Evolutionary conservation across 1,284 basidiomycete genomes (phyloP).

Genomic region (Leccinum insolens): DNA sequence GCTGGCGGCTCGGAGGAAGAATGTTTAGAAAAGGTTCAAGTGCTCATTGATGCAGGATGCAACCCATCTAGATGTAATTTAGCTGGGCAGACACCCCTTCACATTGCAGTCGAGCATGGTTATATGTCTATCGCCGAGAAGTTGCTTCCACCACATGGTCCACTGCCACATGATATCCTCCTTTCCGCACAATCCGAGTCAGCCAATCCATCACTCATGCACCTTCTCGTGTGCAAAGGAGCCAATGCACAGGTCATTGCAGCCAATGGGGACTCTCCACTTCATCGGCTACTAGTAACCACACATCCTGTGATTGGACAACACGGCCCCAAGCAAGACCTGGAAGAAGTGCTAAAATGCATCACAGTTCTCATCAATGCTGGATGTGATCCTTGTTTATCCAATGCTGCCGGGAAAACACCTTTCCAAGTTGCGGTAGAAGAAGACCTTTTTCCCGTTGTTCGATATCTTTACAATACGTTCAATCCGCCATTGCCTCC

Average conservation of each 20-base stretch:
- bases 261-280: neutral
- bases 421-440: neutral
- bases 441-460: neutral
- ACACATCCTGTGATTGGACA: too few species aligned
- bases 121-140: neutral
- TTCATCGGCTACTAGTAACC: neutral
- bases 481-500: neutral
- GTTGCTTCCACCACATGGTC: neutral
- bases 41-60: conserved; percentile 4
- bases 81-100: neutral
- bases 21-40: neutral
- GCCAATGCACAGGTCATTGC: neutral
- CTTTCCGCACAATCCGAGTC: neutral
- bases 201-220: neutral
- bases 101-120: neutral
- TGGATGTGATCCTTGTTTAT: conserved; percentile 3
- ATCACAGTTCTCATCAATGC: neutral
- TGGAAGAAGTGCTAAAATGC: neutral
- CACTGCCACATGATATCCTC: neutral
- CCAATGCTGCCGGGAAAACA: neutral
- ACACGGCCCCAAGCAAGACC: too few species aligned
- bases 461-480: neutral
- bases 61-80: neutral
- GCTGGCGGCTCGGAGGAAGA: neutral
- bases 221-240: neutral